Percentiles rank a stretch among this genome's conserved stretches.
phyloP scores from a whole-genome alignment of 306 rosid genomes.

The Senna siamea region DNA sequence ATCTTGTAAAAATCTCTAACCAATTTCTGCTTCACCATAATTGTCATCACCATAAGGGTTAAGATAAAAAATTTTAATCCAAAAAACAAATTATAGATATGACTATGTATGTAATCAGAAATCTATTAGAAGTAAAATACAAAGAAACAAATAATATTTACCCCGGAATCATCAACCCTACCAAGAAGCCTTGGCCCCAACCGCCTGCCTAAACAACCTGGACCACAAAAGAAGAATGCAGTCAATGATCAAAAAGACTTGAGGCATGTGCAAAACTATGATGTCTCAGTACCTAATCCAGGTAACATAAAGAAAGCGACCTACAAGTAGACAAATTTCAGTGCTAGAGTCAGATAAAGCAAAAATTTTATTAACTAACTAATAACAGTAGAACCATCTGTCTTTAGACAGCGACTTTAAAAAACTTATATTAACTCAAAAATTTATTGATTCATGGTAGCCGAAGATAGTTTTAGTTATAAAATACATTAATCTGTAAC shows the following conservation, averaged over 20 bases:
- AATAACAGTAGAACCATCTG: slow-evolving; percentile 24
- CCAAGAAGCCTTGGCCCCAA: slow-evolving; percentile 94
- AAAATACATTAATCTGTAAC: slow-evolving; percentile 8
- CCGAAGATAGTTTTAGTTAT: slow-evolving; percentile 19
- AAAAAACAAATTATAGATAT: slow-evolving; percentile 15
- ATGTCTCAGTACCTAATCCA: slow-evolving; percentile 34
- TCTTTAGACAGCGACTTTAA: slow-evolving; percentile 25
- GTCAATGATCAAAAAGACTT: slow-evolving; percentile 35
- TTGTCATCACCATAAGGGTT: slow-evolving; percentile 42
- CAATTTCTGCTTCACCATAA: slow-evolving; percentile 64
- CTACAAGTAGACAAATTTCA: slow-evolving; percentile 13
- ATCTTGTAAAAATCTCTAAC: slow-evolving; percentile 89
- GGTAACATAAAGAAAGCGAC: slow-evolving; percentile 30
- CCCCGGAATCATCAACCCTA: slow-evolving; percentile 93
- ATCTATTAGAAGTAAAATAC: slow-evolving; percentile 21
- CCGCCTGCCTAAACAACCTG: slow-evolving; percentile 99
- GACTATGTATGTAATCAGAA: slow-evolving; percentile 4
- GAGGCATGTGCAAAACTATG: slow-evolving; percentile 23
- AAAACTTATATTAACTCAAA: slow-evolving; percentile 10
- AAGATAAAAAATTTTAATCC: slow-evolving; percentile 38
- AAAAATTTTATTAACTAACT: slow-evolving; percentile 9
- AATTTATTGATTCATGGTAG: background rate
- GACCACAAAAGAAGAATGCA: slow-evolving; percentile 42
- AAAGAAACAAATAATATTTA: slow-evolving; percentile 42
- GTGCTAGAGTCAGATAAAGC: slow-evolving; percentile 2